Conservation (phyloP, 495 filamentous ascomycete species). For the Tuber magnatum region DNA sequence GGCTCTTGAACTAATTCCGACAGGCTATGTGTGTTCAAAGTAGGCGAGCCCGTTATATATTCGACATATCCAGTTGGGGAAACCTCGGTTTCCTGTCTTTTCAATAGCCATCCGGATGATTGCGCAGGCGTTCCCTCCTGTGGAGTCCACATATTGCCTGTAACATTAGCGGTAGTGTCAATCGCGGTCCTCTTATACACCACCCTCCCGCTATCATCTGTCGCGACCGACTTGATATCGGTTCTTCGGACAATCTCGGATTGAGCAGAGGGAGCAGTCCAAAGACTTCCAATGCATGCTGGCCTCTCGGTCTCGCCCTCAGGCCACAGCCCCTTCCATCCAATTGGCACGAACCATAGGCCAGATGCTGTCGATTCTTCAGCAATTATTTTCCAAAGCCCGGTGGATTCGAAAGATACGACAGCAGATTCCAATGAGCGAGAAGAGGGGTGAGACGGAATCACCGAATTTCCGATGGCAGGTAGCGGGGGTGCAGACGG, state of each 20-base stretch:
- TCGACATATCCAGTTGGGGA: neutral
- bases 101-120: slow-evolving; percentile 11
- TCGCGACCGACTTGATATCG: slow-evolving; percentile 18
- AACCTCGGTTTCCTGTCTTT: slow-evolving; percentile 3
- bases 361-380: neutral
- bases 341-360: slow-evolving; percentile 9
- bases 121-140: slow-evolving; percentile 3
- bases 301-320: slow-evolving; percentile 4
- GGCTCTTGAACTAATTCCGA: neutral
- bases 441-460: neutral
- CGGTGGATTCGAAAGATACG: slow-evolving; percentile 3
- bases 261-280: slow-evolving; percentile 7
- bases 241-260: slow-evolving; percentile 8
- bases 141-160: slow-evolving; percentile 20
- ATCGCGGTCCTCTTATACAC: slow-evolving; percentile 5
- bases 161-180: neutral
- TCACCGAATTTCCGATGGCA: neutral
- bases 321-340: slow-evolving; percentile 13
- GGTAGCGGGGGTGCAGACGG: slow-evolving; percentile 17
- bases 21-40: neutral
- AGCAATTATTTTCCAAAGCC: slow-evolving; percentile 6
- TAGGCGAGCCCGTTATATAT: neutral
- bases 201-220: slow-evolving; percentile 4
- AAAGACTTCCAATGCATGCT: slow-evolving; percentile 5
- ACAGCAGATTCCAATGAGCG: neutral